phyloP scores from a whole-genome alignment of 139 green algal genomes.

The Axilococcus clingmanii region DNA sequence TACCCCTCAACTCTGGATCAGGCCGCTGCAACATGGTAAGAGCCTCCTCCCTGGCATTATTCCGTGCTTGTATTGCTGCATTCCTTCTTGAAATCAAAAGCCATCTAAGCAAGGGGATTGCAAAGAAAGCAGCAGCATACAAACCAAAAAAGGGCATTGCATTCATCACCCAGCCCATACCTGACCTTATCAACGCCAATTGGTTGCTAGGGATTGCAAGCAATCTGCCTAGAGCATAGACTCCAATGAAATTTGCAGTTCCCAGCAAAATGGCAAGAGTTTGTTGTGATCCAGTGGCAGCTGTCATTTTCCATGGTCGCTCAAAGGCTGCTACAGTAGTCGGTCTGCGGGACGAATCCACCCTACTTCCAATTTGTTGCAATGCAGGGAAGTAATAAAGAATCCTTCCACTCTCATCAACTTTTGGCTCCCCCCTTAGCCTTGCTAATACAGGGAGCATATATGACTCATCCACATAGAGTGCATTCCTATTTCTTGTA shows the following conservation, averaged over 20 bases:
- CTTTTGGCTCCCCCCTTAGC: constrained; percentile 70
- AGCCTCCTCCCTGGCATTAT: constrained; percentile 41
- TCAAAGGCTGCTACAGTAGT: constrained; percentile 8
- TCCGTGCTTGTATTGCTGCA: constrained; percentile 56
- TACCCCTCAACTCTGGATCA: neutral
- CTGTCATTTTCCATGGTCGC: constrained; percentile 24
- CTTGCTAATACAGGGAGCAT: constrained; percentile 80
- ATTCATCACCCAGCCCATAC: constrained; percentile 28
- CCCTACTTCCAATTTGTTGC: constrained; percentile 46
- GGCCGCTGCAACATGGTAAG: constrained; percentile 6
- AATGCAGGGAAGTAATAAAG: constrained; percentile 83
- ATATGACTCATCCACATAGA: constrained; percentile 58
- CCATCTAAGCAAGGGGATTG: constrained; percentile 61
- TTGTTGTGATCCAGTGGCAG: constrained; percentile 41
- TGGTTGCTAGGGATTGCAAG: constrained; percentile 32
- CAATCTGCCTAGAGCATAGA: constrained; percentile 47
- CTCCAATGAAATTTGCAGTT: constrained; percentile 74
- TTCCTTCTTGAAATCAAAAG: constrained; percentile 46
- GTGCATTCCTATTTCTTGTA: neutral
- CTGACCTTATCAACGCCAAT: constrained; percentile 25
- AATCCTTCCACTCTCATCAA: constrained; percentile 75
- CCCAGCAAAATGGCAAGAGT: constrained; percentile 48
- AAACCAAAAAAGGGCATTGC: constrained; percentile 46
- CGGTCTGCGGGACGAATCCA: neutral
- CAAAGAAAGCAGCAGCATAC: constrained; percentile 86